Base-by-base conservation (phyloP, 2,329 filamentous ascomycete genomes). In the Talaromyces sp. region DNA sequence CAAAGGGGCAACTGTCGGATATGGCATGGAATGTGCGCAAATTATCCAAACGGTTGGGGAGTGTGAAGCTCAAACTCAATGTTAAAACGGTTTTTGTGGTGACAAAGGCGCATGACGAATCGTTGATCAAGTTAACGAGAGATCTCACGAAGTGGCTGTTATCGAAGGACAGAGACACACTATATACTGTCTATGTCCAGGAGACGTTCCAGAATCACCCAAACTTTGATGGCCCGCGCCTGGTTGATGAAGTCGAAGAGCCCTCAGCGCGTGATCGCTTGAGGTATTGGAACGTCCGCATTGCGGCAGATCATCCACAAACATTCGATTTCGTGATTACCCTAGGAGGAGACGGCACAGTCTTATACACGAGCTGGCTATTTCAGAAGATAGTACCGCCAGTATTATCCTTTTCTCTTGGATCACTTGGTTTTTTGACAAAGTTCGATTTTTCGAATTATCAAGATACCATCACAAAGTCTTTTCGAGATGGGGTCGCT, bases 21-120 rank as follows among this genome's bases (percentile, higher is more conserved):
- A 98, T 99, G 94, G 93, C 94, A 0, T 93, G 94, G 87, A 93
- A 94, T 31, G 95, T 98, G 65, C 85, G 95, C 57, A 92, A 97
- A 77, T 82, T 99, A 65, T 94, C 91, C 35, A 90, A 96, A 73
- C 90, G 91, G 66, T 80, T 98, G 66, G 91, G 92, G 60, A 93
- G 88, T 76, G 88, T 98, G 75, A 87, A 89, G 65, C 83, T 99
- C 67, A 91, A 90, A 75, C 87, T 97, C 69, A 89, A 89, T 62
- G 92, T 96, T 69, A 87, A 87, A 74, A 90, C 87, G 64, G 88
- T 99, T 35, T 96, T 98, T 72, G 81, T 99, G 37, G 82, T 99
- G 58, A 96, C 92, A 48, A 99, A 99, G 77, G 89, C 90, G n/a
- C 89, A 96, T 74, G 95, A 99, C 74, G 85, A 90, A 69, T 88